A percentile compares a stretch with the other conserved stretches of the same genome.
Evolutionary conservation across 2,329 filamentous ascomycete species (phyloP).

Genomic region (Calonectria pseudoreteaudii): DNA sequence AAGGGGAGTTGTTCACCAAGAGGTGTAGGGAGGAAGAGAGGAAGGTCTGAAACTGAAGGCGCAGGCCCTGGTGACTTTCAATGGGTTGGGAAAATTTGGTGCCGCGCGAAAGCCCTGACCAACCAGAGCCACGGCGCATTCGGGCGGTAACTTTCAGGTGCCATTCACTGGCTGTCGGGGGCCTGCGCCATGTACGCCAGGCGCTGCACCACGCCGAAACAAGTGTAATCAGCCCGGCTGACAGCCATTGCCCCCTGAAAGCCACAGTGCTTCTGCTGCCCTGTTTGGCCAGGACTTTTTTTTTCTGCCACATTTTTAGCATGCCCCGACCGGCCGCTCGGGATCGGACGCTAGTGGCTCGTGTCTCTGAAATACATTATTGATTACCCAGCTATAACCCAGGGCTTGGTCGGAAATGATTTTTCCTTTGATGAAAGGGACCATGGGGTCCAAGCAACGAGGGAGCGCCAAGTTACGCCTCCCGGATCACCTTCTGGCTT

Average conservation of each 20-base stretch:
- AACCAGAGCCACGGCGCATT: constrained; percentile 11
- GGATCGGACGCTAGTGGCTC: constrained; percentile 17
- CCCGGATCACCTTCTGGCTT: constrained; percentile 9
- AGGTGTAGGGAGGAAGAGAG: constrained; percentile 41
- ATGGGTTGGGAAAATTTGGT: constrained; percentile 33
- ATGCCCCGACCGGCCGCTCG: constrained; percentile 22
- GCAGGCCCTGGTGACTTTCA: constrained; percentile 32
- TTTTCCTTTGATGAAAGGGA: constrained; percentile 11
- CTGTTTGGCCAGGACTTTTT: constrained; percentile 14
- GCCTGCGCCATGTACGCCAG: constrained; percentile 17
- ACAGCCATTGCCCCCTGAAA: constrained; percentile 11
- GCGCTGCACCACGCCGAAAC: constrained; percentile 14
- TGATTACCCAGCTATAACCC: not conserved
- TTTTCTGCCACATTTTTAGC: constrained; percentile 7
- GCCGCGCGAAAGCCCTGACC: constrained; percentile 19
- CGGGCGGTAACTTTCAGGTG: constrained; percentile 15
- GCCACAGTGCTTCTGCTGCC: constrained; percentile 6
- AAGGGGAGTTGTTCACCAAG: constrained; percentile 41
- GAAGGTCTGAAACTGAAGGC: constrained; percentile 9
- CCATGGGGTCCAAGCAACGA: not conserved
- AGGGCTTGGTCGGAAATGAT: constrained; percentile 1
- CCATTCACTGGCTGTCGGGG: constrained; percentile 12
- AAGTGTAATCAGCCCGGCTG: constrained; percentile 17
- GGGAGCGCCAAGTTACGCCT: constrained; percentile 3
- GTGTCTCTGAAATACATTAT: not conserved